Percentiles rank a stretch among this genome's conserved stretches.
Evolutionary conservation across 768 basidiomycete genomes (phyloP).

Genomic region (Pisolithus sp.): DNA sequence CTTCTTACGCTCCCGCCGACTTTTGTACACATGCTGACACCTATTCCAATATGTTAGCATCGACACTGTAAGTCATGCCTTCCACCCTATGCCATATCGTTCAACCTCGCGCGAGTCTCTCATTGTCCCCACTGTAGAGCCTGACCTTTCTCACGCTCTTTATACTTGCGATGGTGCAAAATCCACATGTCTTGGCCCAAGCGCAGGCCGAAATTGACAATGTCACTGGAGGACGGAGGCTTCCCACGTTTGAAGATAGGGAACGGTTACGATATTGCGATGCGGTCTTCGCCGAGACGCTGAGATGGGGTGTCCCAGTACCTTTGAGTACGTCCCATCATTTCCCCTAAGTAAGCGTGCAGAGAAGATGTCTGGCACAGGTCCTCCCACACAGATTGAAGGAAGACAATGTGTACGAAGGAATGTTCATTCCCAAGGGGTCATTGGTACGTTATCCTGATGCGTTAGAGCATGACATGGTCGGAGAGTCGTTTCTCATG

Average conservation of each 20-base stretch:
- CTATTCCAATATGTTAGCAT: conserved; percentile 35
- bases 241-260: conserved; percentile 57
- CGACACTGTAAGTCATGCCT: conserved; percentile 46
- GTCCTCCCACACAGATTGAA: conserved; percentile 58
- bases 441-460: conserved; percentile 37
- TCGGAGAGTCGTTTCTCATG: conserved; percentile 5
- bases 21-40: background rate
- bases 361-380: conserved; percentile 25
- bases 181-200: conserved; percentile 50
- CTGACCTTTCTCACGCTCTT: conserved; percentile 49
- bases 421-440: conserved; percentile 56
- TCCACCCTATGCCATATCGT: background rate
- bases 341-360: background rate
- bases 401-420: conserved; percentile 60
- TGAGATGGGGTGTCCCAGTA: conserved; percentile 52
- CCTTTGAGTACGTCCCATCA: conserved; percentile 43
- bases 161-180: conserved; percentile 57
- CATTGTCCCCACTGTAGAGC: conserved; percentile 29
- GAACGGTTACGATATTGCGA: conserved; percentile 51
- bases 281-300: conserved; percentile 47
- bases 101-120: background rate
- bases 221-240: conserved; percentile 37
- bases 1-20: background rate
- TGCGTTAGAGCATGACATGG: background rate
- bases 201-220: conserved; percentile 64